Base-by-base conservation (phyloP, 352 stramenopile species). In the Salisapilia sapeloensis region DNA sequence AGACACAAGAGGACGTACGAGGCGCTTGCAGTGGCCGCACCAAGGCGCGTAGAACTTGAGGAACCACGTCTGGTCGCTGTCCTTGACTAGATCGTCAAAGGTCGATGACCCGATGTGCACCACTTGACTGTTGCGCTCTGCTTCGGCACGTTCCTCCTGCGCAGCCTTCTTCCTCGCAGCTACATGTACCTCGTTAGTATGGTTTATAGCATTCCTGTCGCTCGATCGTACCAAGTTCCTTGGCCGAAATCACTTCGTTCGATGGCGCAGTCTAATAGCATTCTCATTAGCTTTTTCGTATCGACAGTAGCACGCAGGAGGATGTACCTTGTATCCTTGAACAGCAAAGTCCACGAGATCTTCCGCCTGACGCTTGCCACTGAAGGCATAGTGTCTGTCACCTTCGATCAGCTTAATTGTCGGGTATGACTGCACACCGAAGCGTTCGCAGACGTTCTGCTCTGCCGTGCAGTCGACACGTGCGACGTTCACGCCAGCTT, bases 11-110 rank as follows among this genome's bases (percentile, higher is more conserved):
- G 11, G 27, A 41, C 62, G 38, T 48, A 78, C 64, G 33, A 89
- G 40, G n/a, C 66, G 66, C 50, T 83, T 82, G 58, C 69, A 81
- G 44, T 81, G 69, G 25, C 66, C 63, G 28, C 69, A 85, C 69
- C 69, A 85, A 2, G 67, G 67, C 14, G 69, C 66, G 38, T 83
- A 83, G 37, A 85, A 85, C 49, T 85, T 84, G 42, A 89, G 69
- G 27, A 89, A 49, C 62, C 63, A 86, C 29, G 65, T 50, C 9
- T 72, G 40, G 37, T 67, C 67, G 42, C 65, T 47, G 6, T 57
- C 32, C 22, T 80, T 63, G 22, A 86, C 60, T n/a, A 76, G 42
- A 12, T 60, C 44, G 14, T 81, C 64, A 17, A 83, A 81, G 15
- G 40, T 49, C 4, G 50, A 38, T 7, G 64, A 74, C 2, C 53